Percentiles rank a stretch among this genome's conserved stretches.
These are phyloP conservation scores for Xylaria sp. DNA, from an alignment of 2,329 filamentous ascomycete genomes.

Conservation along the genomic window DNA sequence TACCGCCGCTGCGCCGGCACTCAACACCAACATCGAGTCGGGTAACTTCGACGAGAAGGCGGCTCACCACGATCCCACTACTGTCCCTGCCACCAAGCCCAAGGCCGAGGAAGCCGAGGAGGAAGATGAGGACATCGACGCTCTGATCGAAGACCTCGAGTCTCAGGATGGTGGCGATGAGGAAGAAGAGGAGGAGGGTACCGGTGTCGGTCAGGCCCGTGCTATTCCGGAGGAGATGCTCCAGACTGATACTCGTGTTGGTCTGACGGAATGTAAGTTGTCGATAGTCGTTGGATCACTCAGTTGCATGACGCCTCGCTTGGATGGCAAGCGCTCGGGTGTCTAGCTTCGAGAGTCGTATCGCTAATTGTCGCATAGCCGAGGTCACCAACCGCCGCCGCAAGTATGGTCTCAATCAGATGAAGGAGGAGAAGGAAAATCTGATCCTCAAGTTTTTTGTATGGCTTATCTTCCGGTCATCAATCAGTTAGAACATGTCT, in stretches of 20 bases:
- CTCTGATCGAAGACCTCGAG: conserved; percentile 85
- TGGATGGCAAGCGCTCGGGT: not conserved
- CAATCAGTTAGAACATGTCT: not conserved
- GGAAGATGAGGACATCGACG: conserved; percentile 83
- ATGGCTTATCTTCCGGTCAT: conserved; percentile 17
- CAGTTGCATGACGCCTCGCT: conserved; percentile 51
- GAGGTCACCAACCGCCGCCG: conserved; percentile 53
- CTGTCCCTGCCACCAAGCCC: conserved; percentile 45
- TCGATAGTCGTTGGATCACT: conserved; percentile 39
- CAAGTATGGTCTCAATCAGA: conserved; percentile 82
- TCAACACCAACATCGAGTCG: conserved; percentile 69
- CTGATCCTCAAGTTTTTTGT: conserved; percentile 77
- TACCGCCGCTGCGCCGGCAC: conserved; percentile 58
- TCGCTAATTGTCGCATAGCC: conserved; percentile 32
- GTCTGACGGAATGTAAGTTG: conserved; percentile 74
- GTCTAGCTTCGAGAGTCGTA: not conserved
- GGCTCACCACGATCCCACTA: conserved; percentile 44
- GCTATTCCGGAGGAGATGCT: conserved; percentile 72
- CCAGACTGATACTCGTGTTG: conserved; percentile 73
- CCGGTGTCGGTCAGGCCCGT: conserved; percentile 57
- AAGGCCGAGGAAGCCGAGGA: conserved; percentile 66
- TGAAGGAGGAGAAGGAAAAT: conserved; percentile 92
- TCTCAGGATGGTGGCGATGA: conserved; percentile 76
- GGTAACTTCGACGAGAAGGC: conserved; percentile 70
- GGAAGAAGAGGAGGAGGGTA: conserved; percentile 63